Base-by-base conservation (phyloP, 225 moss, liverwort and hornwort genomes). In the Rhytidiadelphus loreus region DNA sequence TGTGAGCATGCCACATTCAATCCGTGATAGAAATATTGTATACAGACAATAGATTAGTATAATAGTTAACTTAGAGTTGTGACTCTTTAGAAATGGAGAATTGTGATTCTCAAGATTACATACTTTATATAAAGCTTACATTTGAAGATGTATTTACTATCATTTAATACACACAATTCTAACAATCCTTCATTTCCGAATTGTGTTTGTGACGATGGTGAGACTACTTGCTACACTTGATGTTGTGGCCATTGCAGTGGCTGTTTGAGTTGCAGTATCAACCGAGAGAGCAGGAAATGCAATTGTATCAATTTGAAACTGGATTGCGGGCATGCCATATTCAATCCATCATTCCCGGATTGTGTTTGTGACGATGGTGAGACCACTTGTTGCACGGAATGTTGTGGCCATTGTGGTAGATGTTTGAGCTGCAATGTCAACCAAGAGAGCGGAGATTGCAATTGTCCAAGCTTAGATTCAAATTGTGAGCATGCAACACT, bases 181-280 rank as follows among this genome's bases (percentile, higher is more conserved):
- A n/a, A n/a, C n/a, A n/a, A n/a, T n/a, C n/a, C n/a, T n/a, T 66
- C 7, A 12, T 69, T 69, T 4, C 69, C 69, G 5, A 4, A 24
- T n/a, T 69, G 69, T 17, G 0, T 7, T 69, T 69, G 69, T 24
- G 69, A 69, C 22, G 39, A 69, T 39, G 69, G 69, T 13, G 39
- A 69, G 69, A 13, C 0, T 16, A 39, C 23, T 14, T 7, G 1
- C 0, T 70, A 41, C 41, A 15, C 4, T 0, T 0, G 1, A 12
- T 0, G 12, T n/a, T 68, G 66, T 22, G 63, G 32, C 63, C 12
- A 68, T n/a, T 68, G 70, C 0, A 8, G 5, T 70, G 70, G 70
- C 8, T 41, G 70, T 70, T 41, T 70, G 70, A 6, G 41, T 25
- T 70, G 70, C 70, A 5, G 5, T 12, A 3, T 41, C 70, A 70